Conservation (phyloP, 495 filamentous ascomycete species). For the Penicillium lividum region DNA sequence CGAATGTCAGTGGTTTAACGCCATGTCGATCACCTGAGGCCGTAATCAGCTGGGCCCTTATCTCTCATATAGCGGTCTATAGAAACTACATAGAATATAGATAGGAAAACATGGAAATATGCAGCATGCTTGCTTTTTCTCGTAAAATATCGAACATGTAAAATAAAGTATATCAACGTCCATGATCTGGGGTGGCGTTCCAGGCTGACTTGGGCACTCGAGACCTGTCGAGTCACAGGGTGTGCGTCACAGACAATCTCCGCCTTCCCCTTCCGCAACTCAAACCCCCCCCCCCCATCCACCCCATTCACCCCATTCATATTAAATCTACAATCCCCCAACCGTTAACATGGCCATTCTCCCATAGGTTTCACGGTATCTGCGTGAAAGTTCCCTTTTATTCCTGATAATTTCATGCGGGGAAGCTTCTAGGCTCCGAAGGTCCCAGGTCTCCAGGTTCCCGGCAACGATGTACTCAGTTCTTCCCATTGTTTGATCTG, state of each 20-base stretch:
- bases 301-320: conserved; percentile 7
- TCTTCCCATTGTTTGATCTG: conserved; percentile 15
- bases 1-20: background rate
- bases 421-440: conserved; percentile 44
- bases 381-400: conserved; percentile 27
- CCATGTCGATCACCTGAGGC: conserved; percentile 6
- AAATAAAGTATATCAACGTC: background rate
- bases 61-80: background rate
- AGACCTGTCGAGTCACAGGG: conserved; percentile 33
- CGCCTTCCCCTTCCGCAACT: conserved; percentile 14
- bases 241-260: conserved; percentile 31
- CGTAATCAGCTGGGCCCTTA: conserved; percentile 1
- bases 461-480: conserved; percentile 27
- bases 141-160: background rate
- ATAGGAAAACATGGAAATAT: too few relatives aligned
- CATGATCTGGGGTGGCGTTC: conserved; percentile 24
- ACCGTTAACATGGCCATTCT: conserved; percentile 11
- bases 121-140: conserved; percentile 2
- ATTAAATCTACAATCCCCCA: background rate
- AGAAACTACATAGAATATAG: too few relatives aligned
- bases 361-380: conserved; percentile 26
- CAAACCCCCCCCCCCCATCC: conserved; percentile 8
- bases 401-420: conserved; percentile 37
- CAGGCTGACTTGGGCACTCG: conserved; percentile 23
- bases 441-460: conserved; percentile 28